Evolutionary conservation across 352 stramenopile species (phyloP).

Genomic region (Stramenopiles sp.): DNA sequence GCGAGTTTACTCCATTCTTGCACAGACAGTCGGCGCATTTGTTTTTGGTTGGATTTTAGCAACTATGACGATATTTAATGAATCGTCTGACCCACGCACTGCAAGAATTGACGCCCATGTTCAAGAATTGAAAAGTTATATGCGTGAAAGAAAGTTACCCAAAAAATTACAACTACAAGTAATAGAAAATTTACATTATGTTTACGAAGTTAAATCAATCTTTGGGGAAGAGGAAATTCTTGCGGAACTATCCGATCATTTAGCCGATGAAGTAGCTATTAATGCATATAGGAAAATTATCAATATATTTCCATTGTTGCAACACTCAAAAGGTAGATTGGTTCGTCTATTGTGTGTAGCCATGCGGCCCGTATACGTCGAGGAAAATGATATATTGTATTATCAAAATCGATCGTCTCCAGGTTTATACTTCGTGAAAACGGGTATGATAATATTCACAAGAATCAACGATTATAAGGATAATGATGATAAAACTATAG

Average conservation of each 20-base stretch:
- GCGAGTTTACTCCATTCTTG: slow-evolving; percentile 46
- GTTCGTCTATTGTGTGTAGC: neutral
- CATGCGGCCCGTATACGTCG: neutral
- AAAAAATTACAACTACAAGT: slow-evolving; percentile 36
- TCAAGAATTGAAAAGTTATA: slow-evolving; percentile 49
- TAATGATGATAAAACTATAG: neutral
- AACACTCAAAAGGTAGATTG: neutral
- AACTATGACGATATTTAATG: slow-evolving; percentile 68
- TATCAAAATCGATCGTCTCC: neutral
- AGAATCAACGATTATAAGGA: neutral
- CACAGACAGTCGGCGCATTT: slow-evolving; percentile 26
- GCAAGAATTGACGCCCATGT: slow-evolving; percentile 45
- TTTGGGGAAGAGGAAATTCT: slow-evolving; percentile 47
- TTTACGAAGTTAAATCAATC: slow-evolving; percentile 40
- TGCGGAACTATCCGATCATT: slow-evolving; percentile 34
- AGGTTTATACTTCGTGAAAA: neutral
- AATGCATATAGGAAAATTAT: slow-evolving; percentile 9
- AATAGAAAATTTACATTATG: slow-evolving; percentile 51
- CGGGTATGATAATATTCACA: neutral
- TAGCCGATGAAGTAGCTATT: slow-evolving; percentile 43
- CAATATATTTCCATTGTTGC: neutral
- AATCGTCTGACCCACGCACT: slow-evolving; percentile 58
- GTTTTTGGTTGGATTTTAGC: slow-evolving; percentile 70
- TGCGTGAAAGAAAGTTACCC: slow-evolving; percentile 40
- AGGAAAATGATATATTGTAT: neutral